phyloP scores from a whole-genome alignment of 108 stramenopile genomes.

The Nannochloropsis oceanica region DNA sequence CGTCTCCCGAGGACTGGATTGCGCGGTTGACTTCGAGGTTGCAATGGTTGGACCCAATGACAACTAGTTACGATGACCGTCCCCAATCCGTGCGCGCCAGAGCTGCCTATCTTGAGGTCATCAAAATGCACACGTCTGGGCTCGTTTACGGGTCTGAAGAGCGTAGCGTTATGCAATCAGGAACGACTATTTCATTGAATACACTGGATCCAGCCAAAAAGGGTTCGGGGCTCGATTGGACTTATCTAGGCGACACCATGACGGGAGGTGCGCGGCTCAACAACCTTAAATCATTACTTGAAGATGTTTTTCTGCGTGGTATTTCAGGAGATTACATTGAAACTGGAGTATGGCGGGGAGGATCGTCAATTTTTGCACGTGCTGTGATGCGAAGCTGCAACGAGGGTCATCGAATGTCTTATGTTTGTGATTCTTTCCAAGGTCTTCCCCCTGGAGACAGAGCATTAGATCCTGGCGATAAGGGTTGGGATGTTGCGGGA shows the following conservation, averaged over 20 bases:
- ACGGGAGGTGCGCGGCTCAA: background rate
- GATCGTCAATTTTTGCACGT: background rate
- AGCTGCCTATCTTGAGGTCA: background rate
- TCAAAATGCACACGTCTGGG: background rate
- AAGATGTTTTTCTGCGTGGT: background rate
- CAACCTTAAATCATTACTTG: background rate
- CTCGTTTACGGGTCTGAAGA: background rate
- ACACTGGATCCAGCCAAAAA: background rate
- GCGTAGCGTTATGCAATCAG: background rate
- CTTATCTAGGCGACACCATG: background rate
- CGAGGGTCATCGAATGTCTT: background rate
- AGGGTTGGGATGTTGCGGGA: conserved; percentile 2
- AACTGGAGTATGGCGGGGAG: conserved; percentile 11
- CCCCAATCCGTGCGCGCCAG: background rate
- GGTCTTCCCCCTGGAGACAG: conserved; percentile 14
- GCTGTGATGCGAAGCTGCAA: background rate
- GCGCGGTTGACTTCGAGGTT: background rate
- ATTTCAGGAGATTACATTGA: background rate
- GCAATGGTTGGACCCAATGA: background rate
- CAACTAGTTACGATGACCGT: background rate
- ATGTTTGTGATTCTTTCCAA: conserved; percentile 9
- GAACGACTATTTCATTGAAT: background rate
- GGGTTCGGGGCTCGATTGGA: background rate
- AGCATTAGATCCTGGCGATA: background rate
- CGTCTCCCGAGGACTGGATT: background rate